Evolutionary conservation across 169 alveolate species (phyloP).

Genomic region (Plasmodium relictum): DNA sequence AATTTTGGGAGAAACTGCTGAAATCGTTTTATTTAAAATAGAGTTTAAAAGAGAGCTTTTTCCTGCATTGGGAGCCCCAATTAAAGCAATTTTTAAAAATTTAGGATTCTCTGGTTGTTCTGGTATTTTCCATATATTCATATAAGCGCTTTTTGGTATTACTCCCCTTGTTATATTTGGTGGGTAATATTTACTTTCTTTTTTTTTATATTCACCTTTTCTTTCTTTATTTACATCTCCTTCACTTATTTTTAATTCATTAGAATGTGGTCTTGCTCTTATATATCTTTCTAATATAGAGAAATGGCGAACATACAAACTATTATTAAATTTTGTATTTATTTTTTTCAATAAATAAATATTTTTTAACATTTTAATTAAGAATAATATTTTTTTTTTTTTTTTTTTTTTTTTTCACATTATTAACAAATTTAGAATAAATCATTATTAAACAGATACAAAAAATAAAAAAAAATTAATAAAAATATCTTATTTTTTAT

Average conservation of each 20-base stretch:
- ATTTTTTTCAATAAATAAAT: too few relatives aligned
- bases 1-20: slow-evolving; percentile 92
- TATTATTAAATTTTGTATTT: too few relatives aligned
- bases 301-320: slow-evolving; percentile 16
- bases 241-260: slow-evolving; percentile 57
- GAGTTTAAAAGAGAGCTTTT: slow-evolving; percentile 90
- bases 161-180: slow-evolving; percentile 77
- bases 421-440: too few relatives aligned
- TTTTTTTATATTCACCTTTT: slow-evolving; percentile 31
- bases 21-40: slow-evolving; percentile 82
- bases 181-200: slow-evolving; percentile 48
- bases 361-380: too few relatives aligned
- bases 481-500: too few relatives aligned
- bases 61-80: slow-evolving; percentile 92
- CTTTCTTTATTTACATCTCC: slow-evolving; percentile 27
- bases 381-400: too few relatives aligned
- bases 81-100: slow-evolving; percentile 83
- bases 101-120: slow-evolving; percentile 81
- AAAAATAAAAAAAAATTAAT: too few relatives aligned
- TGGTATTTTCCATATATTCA: slow-evolving; percentile 82
- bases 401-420: too few relatives aligned
- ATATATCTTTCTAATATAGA: slow-evolving; percentile 72
- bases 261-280: slow-evolving; percentile 72
- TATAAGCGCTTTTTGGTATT: slow-evolving; percentile 77
- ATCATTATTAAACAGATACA: too few relatives aligned